A percentile compares a stretch with the other conserved stretches of the same genome.
These are phyloP conservation scores for Coemansia sp. DNA, from an alignment of 192 early-diverging fungal genomes.

Conservation along the genomic window DNA sequence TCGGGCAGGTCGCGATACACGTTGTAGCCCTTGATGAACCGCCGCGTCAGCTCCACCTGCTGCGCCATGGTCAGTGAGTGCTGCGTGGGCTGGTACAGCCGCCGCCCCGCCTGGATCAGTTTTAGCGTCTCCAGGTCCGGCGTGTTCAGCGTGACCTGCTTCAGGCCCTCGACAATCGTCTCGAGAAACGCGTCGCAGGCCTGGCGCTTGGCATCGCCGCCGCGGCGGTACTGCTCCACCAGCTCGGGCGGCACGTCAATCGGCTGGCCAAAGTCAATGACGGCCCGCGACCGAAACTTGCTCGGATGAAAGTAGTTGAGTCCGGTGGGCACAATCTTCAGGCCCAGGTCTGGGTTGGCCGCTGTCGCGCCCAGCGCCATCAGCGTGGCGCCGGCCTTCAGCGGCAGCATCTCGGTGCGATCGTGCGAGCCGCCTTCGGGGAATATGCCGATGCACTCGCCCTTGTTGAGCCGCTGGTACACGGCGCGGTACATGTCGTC, in stretches of 20 bases:
- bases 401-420: conserved; percentile 89
- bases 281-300: conserved; percentile 94
- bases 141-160: conserved; percentile 87
- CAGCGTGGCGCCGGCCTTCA: conserved; percentile 84
- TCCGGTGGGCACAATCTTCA: conserved; percentile 90
- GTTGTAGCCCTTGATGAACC: conserved; percentile 80
- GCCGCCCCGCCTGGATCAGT: conserved; percentile 89
- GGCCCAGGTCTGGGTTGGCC: conserved; percentile 74
- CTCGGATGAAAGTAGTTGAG: conserved; percentile 96
- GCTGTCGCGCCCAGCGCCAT: conserved; percentile 90
- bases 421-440: conserved; percentile 99
- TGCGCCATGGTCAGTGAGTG: conserved; percentile 80
- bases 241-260: conserved; percentile 73
- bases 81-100: conserved; percentile 86
- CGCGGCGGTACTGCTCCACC: conserved; percentile 77
- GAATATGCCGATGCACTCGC: conserved; percentile 91
- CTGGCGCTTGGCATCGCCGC: conserved; percentile 77
- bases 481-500: conserved; percentile 81
- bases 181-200: conserved; percentile 80
- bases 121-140: conserved; percentile 81
- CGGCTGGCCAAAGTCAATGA: conserved; percentile 93
- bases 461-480: conserved; percentile 65
- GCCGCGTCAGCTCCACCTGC: conserved; percentile 83
- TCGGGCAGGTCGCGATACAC: conserved; percentile 77
- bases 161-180: conserved; percentile 71